phyloP scores from a whole-genome alignment of 768 basidiomycete species.

The Hygrophoropsis aurantiaca region DNA sequence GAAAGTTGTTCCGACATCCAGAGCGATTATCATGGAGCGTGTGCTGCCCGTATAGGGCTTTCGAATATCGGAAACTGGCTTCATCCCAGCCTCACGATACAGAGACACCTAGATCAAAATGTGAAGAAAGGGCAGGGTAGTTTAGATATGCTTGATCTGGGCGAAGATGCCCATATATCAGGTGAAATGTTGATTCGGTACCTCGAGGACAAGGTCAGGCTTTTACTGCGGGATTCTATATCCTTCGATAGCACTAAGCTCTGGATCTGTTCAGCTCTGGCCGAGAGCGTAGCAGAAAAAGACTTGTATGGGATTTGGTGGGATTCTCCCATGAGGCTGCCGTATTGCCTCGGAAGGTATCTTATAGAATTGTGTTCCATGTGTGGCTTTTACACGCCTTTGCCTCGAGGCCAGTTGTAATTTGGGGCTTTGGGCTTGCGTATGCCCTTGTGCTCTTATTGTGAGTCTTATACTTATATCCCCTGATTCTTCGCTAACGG shows the following conservation, averaged over 20 bases:
- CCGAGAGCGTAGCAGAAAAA: not conserved
- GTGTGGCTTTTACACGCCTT: slow-evolving; percentile 4
- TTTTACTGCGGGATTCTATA: no score
- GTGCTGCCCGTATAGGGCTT: slow-evolving; percentile 69
- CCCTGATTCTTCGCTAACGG: slow-evolving; percentile 6
- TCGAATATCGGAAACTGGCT: slow-evolving; percentile 59
- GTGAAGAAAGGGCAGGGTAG: not conserved
- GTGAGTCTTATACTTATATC: slow-evolving; percentile 7
- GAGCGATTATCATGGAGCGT: slow-evolving; percentile 71
- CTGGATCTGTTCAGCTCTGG: not conserved
- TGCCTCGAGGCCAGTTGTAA: slow-evolving; percentile 14
- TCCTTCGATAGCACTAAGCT: not conserved
- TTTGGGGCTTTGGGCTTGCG: slow-evolving; percentile 6
- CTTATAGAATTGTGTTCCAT: slow-evolving; percentile 1
- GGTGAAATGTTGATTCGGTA: not conserved
- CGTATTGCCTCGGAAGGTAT: no score
- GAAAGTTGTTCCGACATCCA: slow-evolving; percentile 83
- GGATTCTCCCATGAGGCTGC: no score
- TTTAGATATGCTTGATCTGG: slow-evolving; percentile 1
- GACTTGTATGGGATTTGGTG: no score
- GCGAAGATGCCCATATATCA: slow-evolving; percentile 10
- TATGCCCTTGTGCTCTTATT: not conserved
- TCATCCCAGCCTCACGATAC: slow-evolving; percentile 34
- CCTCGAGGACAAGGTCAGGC: slow-evolving; percentile 4
- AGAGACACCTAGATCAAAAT: slow-evolving; percentile 7